A percentile compares a stretch with the other conserved stretches of the same genome.
Conservation (phyloP, 805 yeast species). For the Saccharomycopsis javanensis region DNA sequence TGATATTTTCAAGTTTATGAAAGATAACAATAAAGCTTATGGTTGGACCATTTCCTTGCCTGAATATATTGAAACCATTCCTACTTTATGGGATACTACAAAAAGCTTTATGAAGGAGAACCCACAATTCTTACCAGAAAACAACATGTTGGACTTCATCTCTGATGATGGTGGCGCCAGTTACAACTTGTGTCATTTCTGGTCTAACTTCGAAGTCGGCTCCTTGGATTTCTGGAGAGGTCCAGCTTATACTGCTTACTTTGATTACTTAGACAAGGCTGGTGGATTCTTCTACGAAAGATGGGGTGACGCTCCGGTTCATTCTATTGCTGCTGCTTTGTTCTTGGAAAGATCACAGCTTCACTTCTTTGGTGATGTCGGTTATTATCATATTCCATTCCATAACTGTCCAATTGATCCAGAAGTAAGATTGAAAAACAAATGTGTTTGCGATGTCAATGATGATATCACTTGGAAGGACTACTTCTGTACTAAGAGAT, state of each 20-base stretch:
- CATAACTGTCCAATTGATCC: constrained; percentile 67
- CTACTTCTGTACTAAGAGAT: constrained; percentile 63
- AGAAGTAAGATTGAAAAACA: constrained; percentile 44
- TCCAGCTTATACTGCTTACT: constrained; percentile 60
- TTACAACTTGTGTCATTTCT: constrained; percentile 78
- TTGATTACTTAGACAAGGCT: constrained; percentile 61
- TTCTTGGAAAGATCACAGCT: constrained; percentile 61
- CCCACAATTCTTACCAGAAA: constrained; percentile 49
- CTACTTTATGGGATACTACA: constrained; percentile 69
- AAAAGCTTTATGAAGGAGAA: constrained; percentile 46
- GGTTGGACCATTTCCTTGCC: constrained; percentile 73
- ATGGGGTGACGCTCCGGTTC: constrained; percentile 95
- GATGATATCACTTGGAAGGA: constrained; percentile 70
- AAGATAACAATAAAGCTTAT: constrained; percentile 62
- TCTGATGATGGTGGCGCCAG: constrained; percentile 61
- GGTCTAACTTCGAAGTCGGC: constrained; percentile 87
- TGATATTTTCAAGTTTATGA: constrained; percentile 76
- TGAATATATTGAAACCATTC: constrained; percentile 63
- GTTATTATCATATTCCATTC: constrained; percentile 79
- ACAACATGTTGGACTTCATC: constrained; percentile 61
- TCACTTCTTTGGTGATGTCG: constrained; percentile 78
- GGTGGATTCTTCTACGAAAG: constrained; percentile 93
- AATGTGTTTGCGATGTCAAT: constrained; percentile 63
- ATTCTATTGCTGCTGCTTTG: constrained; percentile 76
- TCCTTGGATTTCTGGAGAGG: constrained; percentile 65